Conservation (phyloP, 257 asterid genomes). For the Solanum infundibuliforme region DNA sequence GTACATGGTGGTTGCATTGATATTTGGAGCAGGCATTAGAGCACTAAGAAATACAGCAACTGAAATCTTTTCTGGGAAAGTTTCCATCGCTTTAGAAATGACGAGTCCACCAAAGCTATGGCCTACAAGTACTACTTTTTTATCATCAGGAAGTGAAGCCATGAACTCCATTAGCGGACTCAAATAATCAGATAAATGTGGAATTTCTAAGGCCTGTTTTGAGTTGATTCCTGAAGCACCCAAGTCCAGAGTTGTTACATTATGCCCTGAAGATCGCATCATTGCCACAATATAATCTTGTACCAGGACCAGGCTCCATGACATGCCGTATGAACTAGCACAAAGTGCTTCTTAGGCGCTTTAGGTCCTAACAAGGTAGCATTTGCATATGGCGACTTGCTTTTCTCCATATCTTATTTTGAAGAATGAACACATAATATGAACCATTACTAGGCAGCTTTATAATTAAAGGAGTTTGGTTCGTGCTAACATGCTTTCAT, state of each 20-base stretch:
- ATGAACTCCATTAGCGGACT: conserved; percentile 4
- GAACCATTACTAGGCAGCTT: background rate
- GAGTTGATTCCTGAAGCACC: conserved; percentile 24
- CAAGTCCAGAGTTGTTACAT: conserved; percentile 22
- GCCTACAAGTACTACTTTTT: conserved; percentile 23
- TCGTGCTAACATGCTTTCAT: background rate
- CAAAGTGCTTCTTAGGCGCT: conserved; percentile 3
- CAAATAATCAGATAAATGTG: conserved; percentile 8
- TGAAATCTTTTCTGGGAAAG: conserved; percentile 15
- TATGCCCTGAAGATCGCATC: conserved; percentile 14
- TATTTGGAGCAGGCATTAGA: conserved; percentile 13
- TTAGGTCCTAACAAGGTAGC: background rate
- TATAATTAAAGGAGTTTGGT: background rate
- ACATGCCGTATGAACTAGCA: conserved; percentile 22
- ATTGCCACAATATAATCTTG: conserved; percentile 2
- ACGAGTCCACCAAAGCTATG: conserved; percentile 28
- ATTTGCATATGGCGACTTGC: background rate
- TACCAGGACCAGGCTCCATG: conserved; percentile 41
- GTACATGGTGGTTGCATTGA: background rate
- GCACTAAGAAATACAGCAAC: conserved; percentile 12
- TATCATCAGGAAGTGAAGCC: conserved; percentile 3
- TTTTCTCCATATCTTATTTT: background rate
- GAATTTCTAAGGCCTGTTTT: background rate
- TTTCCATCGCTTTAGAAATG: conserved; percentile 29
- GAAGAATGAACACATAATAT: background rate